These are phyloP conservation scores for Trametes maxima DNA, from an alignment of 768 basidiomycete genomes.

Conservation along the genomic window DNA sequence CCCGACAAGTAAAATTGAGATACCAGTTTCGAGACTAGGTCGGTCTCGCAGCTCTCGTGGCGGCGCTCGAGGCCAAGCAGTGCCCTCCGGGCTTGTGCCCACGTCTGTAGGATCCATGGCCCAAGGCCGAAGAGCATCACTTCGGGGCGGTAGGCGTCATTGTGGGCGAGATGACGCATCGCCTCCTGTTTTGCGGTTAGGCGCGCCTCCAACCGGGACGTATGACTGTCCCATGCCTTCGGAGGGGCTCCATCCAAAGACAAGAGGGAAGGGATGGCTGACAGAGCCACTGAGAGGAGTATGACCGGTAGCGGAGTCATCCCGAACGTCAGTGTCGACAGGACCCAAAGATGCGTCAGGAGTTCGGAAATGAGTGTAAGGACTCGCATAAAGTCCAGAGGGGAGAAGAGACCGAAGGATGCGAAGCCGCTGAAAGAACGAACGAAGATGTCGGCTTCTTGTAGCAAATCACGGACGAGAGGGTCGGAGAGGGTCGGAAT, in stretches of 20 bases:
- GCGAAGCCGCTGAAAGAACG: conserved; percentile 75
- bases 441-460: conserved; percentile 84
- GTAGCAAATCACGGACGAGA: conserved; percentile 72
- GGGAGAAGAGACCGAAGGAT: conserved; percentile 78
- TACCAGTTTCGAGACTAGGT: conserved; percentile 13
- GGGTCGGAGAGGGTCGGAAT: conserved; percentile 79
- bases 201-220: conserved; percentile 58
- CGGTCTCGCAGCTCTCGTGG: conserved; percentile 35
- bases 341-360: conserved; percentile 67
- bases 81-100: conserved; percentile 65
- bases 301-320: conserved; percentile 58
- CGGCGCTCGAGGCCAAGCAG: conserved; percentile 58
- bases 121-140: conserved; percentile 80
- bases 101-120: conserved; percentile 81
- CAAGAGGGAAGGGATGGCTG: conserved; percentile 59
- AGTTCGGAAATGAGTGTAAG: conserved; percentile 73
- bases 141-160: conserved; percentile 77
- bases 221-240: conserved; percentile 45
- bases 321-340: conserved; percentile 61
- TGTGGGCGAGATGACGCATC: conserved; percentile 74
- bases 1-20: conserved; percentile 54
- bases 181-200: conserved; percentile 73
- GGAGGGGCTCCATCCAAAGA: conserved; percentile 42
- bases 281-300: conserved; percentile 61
- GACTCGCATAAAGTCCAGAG: conserved; percentile 76